Evolutionary conservation across 2,329 filamentous ascomycete species (phyloP).

Genomic region (Celoporthe dispersa): DNA sequence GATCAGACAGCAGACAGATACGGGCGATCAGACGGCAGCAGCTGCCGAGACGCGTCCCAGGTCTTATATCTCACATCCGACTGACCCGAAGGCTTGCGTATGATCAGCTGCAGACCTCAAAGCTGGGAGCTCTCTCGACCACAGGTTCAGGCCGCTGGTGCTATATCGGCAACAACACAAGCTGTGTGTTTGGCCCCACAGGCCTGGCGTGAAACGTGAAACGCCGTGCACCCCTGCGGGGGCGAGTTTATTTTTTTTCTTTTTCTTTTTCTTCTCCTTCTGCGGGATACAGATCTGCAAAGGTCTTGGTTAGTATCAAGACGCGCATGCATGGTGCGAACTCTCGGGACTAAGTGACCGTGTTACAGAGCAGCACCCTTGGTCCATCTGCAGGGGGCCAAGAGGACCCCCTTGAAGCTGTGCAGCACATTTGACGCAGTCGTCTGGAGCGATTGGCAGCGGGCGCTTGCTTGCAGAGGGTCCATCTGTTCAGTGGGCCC

Average conservation of each 20-base stretch:
- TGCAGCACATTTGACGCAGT: conserved; percentile 19
- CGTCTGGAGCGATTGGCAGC: conserved; percentile 25
- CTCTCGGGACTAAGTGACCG: not conserved
- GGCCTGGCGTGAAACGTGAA: not conserved
- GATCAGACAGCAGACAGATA: not conserved
- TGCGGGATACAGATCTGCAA: not conserved
- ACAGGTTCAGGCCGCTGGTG: not conserved
- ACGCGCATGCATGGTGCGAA: not conserved
- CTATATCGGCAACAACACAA: not conserved
- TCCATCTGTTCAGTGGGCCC: conserved; percentile 1
- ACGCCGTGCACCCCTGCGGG: not conserved
- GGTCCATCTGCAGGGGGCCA: conserved; percentile 25
- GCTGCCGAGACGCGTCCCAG: conserved; percentile 3
- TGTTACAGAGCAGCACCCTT: not conserved
- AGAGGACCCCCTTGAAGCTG: conserved; percentile 2
- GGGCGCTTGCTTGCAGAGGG: conserved; percentile 21
- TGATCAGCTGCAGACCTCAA: not conserved
- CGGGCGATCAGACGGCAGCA: conserved; percentile 11
- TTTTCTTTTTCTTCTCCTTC: too few relatives aligned
- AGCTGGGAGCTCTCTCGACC: not conserved
- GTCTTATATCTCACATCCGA: not conserved
- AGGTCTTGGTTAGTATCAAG: not conserved
- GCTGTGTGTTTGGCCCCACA: not conserved
- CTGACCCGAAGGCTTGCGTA: conserved; percentile 1
- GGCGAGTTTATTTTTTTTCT: too few relatives aligned